A percentile compares a stretch with the other conserved stretches of the same genome.
Conservation (phyloP, 139 green algal species). For the Closterium sp. region DNA sequence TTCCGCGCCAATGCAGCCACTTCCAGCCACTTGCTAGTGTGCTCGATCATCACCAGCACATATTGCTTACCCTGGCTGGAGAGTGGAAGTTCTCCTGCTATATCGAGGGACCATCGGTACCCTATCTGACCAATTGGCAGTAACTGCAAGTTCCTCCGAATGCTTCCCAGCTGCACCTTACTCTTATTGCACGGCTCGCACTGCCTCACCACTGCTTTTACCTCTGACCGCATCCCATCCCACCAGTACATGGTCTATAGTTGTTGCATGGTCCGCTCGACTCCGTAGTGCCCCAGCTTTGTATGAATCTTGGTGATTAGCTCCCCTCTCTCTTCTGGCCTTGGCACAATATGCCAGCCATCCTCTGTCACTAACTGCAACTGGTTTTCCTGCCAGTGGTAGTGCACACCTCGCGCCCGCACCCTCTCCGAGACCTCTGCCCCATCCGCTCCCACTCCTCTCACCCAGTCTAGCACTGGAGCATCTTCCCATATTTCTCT, state of each 20-base stretch:
- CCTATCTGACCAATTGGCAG: neutral
- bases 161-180: too few relatives aligned
- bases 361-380: neutral
- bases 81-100: constrained; percentile 14
- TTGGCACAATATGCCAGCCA: neutral
- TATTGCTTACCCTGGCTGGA: constrained; percentile 26
- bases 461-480: neutral
- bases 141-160: neutral
- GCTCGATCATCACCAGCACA: constrained; percentile 47
- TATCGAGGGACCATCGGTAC: constrained; percentile 20
- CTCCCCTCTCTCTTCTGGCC: too few relatives aligned
- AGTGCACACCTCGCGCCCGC: neutral
- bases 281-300: constrained; percentile 2
- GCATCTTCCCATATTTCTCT: neutral
- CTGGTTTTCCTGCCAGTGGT: neutral
- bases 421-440: neutral
- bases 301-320: neutral
- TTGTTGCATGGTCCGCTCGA: neutral
- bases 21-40: constrained; percentile 46
- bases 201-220: neutral
- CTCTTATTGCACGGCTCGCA: neutral
- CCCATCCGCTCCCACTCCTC: neutral
- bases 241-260: neutral
- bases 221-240: neutral
- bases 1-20: constrained; percentile 29